Evolutionary conservation across 768 basidiomycete species (phyloP).

Genomic region (Boletus vinaceobasis): DNA sequence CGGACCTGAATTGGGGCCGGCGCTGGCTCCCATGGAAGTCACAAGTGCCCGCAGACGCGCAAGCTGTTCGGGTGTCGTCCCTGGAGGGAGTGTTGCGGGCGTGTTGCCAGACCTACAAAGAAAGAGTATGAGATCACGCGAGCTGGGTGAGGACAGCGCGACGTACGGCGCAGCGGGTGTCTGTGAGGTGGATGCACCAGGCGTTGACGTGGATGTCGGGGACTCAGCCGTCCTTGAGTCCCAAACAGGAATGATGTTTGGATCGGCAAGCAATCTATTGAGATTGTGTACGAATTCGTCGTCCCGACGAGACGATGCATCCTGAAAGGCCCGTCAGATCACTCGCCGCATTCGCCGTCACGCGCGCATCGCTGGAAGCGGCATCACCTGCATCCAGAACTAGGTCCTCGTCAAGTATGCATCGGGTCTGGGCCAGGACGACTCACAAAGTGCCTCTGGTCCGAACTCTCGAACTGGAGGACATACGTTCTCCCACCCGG

Average conservation of each 20-base stretch:
- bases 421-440: neutral
- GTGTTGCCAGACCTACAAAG: constrained; percentile 9
- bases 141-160: neutral
- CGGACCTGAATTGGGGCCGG: constrained; percentile 16
- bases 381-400: constrained; percentile 84
- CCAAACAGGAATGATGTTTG: constrained; percentile 62
- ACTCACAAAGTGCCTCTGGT: constrained; percentile 86
- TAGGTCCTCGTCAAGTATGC: constrained; percentile 27
- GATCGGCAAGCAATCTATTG: constrained; percentile 66
- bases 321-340: constrained; percentile 38
- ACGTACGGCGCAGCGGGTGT: constrained; percentile 32
- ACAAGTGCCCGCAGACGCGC: constrained; percentile 57
- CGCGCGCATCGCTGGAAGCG: neutral
- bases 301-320: constrained; percentile 63
- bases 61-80: constrained; percentile 60
- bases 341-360: neutral
- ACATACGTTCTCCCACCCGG: constrained; percentile 72
- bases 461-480: constrained; percentile 87
- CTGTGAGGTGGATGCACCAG: constrained; percentile 29
- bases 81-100: constrained; percentile 4
- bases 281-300: constrained; percentile 71
- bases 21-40: constrained; percentile 39
- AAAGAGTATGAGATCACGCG: neutral
- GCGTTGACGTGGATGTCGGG: constrained; percentile 46
- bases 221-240: constrained; percentile 36